phyloP scores from a whole-genome alignment of 2,329 filamentous ascomycete genomes.

The Plenodomus tracheiphilus region DNA sequence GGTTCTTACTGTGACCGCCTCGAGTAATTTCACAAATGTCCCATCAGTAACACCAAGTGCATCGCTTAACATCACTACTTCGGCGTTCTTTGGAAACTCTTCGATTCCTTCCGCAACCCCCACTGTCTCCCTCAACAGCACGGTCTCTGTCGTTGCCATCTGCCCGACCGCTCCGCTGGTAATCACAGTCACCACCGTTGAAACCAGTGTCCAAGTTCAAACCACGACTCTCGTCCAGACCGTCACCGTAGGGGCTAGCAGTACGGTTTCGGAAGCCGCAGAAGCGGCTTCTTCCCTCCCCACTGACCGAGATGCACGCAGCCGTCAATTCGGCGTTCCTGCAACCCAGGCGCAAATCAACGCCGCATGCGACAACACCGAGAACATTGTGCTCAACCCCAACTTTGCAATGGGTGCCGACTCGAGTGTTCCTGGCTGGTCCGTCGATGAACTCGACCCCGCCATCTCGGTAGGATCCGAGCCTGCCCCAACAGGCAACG shows the following conservation, averaged over 20 bases:
- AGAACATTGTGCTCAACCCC: slow-evolving; percentile 33
- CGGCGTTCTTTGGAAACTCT: slow-evolving; percentile 12
- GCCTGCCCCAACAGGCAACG: slow-evolving; percentile 5
- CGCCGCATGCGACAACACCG: slow-evolving; percentile 25
- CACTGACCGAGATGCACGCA: background rate
- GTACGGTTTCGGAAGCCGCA: background rate
- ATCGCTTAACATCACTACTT: slow-evolving; percentile 14
- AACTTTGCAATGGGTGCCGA: slow-evolving; percentile 22
- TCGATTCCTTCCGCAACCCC: slow-evolving; percentile 13
- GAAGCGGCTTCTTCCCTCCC: slow-evolving; percentile 1
- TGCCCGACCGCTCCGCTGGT: slow-evolving; percentile 12
- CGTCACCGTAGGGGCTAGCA: slow-evolving; percentile 1
- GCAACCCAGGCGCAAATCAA: slow-evolving; percentile 31
- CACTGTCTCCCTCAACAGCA: slow-evolving; percentile 18
- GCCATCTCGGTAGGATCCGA: slow-evolving; percentile 21
- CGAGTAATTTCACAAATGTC: slow-evolving; percentile 5
- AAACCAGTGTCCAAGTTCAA: slow-evolving; percentile 13
- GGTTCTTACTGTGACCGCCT: background rate
- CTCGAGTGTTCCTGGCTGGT: slow-evolving; percentile 25
- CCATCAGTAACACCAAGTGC: slow-evolving; percentile 12
- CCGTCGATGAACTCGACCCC: slow-evolving; percentile 14
- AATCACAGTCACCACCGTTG: slow-evolving; percentile 11
- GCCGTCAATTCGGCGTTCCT: slow-evolving; percentile 12
- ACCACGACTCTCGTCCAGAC: slow-evolving; percentile 15
- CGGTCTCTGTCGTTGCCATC: slow-evolving; percentile 4